These are phyloP conservation scores for Phaeosphaeriaceae sp. DNA, from an alignment of 2,329 filamentous ascomycete genomes.

Conservation along the genomic window DNA sequence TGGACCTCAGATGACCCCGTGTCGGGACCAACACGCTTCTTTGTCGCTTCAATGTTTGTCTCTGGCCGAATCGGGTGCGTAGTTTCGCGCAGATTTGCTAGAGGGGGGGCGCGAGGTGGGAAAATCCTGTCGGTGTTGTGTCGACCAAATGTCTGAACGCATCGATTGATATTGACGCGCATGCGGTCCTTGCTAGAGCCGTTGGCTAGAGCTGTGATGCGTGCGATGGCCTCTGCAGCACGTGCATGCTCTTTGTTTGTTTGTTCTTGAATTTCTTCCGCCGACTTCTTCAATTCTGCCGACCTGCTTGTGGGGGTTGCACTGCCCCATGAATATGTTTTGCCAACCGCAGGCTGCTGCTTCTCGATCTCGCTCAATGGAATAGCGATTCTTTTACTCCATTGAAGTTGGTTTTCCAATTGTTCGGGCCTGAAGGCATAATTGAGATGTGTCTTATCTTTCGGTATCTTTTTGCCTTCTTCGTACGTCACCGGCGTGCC, in stretches of 20 bases:
- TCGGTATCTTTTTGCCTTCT: conserved; percentile 27
- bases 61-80: conserved; percentile 53
- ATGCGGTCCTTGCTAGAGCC: conserved; percentile 79
- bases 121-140: conserved; percentile 83
- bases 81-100: conserved; percentile 54
- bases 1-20: conserved; percentile 98
- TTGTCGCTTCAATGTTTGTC: conserved; percentile 35
- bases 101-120: conserved; percentile 62
- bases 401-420: conserved; percentile 69
- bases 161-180: conserved; percentile 82
- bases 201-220: conserved; percentile 80
- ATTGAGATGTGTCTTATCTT: conserved; percentile 66
- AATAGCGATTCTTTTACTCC: conserved; percentile 72
- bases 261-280: conserved; percentile 31
- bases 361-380: conserved; percentile 50
- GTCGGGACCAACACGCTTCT: conserved; percentile 80
- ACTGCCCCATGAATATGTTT: conserved; percentile 14
- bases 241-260: conserved; percentile 62
- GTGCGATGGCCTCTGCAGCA: conserved; percentile 76
- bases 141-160: conserved; percentile 86
- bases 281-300: conserved; percentile 11
- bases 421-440: conserved; percentile 75
- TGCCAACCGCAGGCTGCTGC: conserved; percentile 1
- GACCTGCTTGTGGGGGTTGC: conserved; percentile 5
- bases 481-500: conserved; percentile 50